Base-by-base conservation (phyloP, 1,139 yeast genomes). In the Yamadazyma oceani region DNA sequence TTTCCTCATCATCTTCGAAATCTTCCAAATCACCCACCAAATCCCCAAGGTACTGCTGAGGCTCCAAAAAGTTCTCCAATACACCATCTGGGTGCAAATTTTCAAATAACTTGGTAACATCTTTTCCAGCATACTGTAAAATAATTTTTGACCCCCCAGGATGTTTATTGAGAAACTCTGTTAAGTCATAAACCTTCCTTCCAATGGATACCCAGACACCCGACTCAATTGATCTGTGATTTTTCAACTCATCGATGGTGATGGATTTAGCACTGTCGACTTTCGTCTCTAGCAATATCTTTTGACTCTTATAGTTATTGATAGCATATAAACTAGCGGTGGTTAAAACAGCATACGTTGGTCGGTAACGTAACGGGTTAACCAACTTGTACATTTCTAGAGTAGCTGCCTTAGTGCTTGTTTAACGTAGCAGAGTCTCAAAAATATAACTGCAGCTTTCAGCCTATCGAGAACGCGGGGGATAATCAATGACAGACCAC, bases 71-170 rank as follows among this genome's bases (percentile, higher is more conserved):
- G 6, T 15, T 28, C 11, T 42, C 41, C n/a, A 42, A 17, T 4
- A 42, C 44, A 12, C 37, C 25, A 12, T 29, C 17, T 8, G 44
- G 44, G 26, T 43, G 46, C 8, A 43, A 13, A 15, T 43, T 27
- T 14, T 41, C 37, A 42, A 54, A 38, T 35, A 43, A 41, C 12
- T 40, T 38, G 31, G 50, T 44, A 14, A 58, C 59, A 35, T 55
- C 53, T 31, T 50, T 50, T 5, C 59, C 59, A 19, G 58, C 60
- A 38, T 46, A 52, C 32, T 48, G 42, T 16, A 52, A 32, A 22
- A 55, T 46, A 35, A 49, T 45, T 2, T 35, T 37, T 7, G 45
- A 43, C 3, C 60, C 58, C 3, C 59, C 58, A 2, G 60, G 59
- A 34, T 55, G 59, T n/a, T 31, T 26, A 8, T 37, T 17, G 5